A percentile compares a stretch with the other conserved stretches of the same genome.
phyloP scores from a whole-genome alignment of 208 protist species.

The Tetramitus jugosus region DNA sequence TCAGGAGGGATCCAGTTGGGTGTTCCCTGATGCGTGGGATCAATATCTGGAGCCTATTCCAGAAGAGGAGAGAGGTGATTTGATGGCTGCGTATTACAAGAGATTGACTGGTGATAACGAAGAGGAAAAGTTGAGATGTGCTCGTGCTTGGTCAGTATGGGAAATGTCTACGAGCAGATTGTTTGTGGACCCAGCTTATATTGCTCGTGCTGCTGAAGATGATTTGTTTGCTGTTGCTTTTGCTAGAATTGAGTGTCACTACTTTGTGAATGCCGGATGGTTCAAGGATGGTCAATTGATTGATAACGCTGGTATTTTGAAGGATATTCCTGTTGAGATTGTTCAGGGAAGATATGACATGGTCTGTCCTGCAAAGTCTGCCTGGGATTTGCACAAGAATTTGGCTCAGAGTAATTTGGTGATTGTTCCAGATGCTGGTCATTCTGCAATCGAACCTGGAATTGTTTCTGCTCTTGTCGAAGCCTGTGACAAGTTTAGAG shows the following conservation, averaged over 20 bases:
- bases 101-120: neutral
- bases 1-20: slow-evolving; percentile 20
- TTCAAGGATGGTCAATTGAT: slow-evolving; percentile 15
- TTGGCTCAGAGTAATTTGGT: neutral
- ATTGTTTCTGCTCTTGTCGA: neutral
- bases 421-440: neutral
- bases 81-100: slow-evolving; percentile 22
- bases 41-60: slow-evolving; percentile 7
- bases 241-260: slow-evolving; percentile 26
- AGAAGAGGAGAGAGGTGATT: slow-evolving; percentile 8
- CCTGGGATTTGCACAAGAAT: slow-evolving; percentile 21
- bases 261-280: slow-evolving; percentile 17
- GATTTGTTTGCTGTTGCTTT: neutral
- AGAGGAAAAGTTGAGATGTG: neutral
- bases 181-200: neutral
- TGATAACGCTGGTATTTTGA: slow-evolving; percentile 11
- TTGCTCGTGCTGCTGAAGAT: neutral
- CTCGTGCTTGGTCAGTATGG: neutral
- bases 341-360: slow-evolving; percentile 24
- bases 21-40: slow-evolving; percentile 32
- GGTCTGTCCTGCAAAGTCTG: slow-evolving; percentile 19
- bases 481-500: neutral
- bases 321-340: slow-evolving; percentile 12
- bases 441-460: neutral
- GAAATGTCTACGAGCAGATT: neutral